A percentile compares a stretch with the other conserved stretches of the same genome.
Conservation (phyloP, 371 early-diverging fungal species). For the Mucor racemosus region DNA sequence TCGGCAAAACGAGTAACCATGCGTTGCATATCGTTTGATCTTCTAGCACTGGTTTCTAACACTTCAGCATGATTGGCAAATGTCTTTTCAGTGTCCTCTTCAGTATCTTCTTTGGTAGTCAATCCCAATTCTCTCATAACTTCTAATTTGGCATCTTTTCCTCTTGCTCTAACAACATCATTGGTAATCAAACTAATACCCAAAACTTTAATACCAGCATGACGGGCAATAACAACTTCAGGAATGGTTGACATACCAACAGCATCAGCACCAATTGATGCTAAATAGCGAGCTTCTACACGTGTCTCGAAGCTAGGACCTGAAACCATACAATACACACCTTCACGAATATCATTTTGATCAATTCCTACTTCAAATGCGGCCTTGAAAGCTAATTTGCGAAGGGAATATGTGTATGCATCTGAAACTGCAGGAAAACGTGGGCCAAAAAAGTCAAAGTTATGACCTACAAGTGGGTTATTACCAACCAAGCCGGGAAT, state of each 20-base stretch:
- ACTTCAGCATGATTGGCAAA: conserved; percentile 92
- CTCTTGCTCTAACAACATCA: conserved; percentile 71
- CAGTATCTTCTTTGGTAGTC: conserved; percentile 45
- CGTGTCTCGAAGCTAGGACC: conserved; percentile 93
- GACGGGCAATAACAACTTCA: conserved; percentile 92
- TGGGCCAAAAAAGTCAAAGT: conserved; percentile 82
- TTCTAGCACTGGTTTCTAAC: conserved; percentile 70
- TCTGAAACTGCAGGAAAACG: conserved; percentile 93
- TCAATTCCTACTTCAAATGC: conserved; percentile 61
- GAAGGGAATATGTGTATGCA: conserved; percentile 87
- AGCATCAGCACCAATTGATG: conserved; percentile 79
- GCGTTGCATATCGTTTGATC: conserved; percentile 79
- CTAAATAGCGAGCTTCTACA: conserved; percentile 86
- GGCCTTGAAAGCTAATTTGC: conserved; percentile 68
- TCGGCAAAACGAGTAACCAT: conserved; percentile 73
- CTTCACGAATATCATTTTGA: conserved; percentile 70
- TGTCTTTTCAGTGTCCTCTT: conserved; percentile 54
- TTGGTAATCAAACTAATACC: conserved; percentile 90
- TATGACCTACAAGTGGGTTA: conserved; percentile 88
- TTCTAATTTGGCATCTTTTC: conserved; percentile 66
- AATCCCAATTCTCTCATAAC: conserved; percentile 56
- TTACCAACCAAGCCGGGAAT: conserved; percentile 83
- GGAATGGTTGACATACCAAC: conserved; percentile 98
- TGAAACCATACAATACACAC: conserved; percentile 85
- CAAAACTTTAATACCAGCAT: conserved; percentile 87